Evolutionary conservation across 208 protist species (phyloP).

Genomic region (Acanthamoeba healyi): DNA sequence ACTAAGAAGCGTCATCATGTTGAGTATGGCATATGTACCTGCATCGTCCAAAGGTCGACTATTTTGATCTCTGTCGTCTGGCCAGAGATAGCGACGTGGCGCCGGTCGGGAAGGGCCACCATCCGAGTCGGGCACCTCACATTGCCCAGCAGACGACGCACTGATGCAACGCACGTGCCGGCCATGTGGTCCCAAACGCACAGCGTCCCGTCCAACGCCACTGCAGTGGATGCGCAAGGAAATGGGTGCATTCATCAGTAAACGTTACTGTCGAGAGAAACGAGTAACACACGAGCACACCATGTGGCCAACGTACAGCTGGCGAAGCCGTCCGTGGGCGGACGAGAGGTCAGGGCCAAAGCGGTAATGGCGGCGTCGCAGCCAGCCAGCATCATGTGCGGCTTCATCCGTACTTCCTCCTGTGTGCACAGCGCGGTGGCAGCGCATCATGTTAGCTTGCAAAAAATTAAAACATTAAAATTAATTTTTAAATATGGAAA

Average conservation of each 20-base stretch:
- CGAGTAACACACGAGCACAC: not conserved
- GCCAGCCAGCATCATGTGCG: slow-evolving; percentile 61
- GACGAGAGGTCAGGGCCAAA: not conserved
- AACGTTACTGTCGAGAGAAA: not conserved
- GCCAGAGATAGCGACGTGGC: slow-evolving; percentile 43
- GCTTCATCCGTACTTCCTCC: slow-evolving; percentile 32
- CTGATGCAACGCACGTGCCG: slow-evolving; percentile 26
- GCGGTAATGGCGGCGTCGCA: slow-evolving; percentile 42
- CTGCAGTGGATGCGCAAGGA: not conserved
- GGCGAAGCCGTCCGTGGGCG: slow-evolving; percentile 10
- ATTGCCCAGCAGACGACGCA: not conserved
- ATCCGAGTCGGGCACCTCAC: slow-evolving; percentile 1
- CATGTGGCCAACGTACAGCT: slow-evolving; percentile 1
- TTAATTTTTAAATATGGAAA: too few relatives aligned
- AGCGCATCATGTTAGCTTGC: not conserved
- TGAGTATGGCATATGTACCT: not conserved
- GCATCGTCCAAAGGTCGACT: slow-evolving; percentile 65
- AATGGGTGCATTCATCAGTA: not conserved
- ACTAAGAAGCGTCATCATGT: not conserved
- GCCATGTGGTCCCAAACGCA: slow-evolving; percentile 48
- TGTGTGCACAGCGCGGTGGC: not conserved
- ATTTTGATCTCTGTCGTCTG: slow-evolving; percentile 41
- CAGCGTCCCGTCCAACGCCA: slow-evolving; percentile 31
- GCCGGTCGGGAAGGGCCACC: slow-evolving; percentile 41
- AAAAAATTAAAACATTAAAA: too few relatives aligned